Base-by-base conservation (phyloP, 2,329 filamentous ascomycete genomes). In the Parastagonospora nodorum region DNA sequence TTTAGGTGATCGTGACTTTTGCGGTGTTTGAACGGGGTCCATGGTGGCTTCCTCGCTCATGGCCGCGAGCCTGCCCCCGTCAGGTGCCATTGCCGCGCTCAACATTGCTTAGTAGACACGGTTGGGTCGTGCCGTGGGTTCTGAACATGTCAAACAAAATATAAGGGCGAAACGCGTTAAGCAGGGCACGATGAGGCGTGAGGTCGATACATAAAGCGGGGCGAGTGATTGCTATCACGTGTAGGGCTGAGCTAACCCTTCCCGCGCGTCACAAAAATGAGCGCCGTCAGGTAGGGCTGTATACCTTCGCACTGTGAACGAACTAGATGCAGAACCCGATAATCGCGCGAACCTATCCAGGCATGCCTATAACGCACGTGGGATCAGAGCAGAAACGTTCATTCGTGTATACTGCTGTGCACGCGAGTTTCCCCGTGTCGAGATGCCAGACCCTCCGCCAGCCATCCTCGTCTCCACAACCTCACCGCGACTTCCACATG, bases 1-100 rank as follows among this genome's bases (percentile, higher is more conserved):
- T 64, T 78, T 78, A 45, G 60, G 58, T 38, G 72, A 69, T 35
- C 66, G 68, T 28, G 71, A 69, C 54, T 70, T 73, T 48, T 67
- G 65, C 30, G 73, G 71, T 42, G 72, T 73, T 41, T 57, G 57
- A 32, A 61, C 56, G 35, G 55, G 51, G 37, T 55, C 51, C 9
- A 58, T 44, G 37, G 53, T 43, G 48, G 52, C 50, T 49, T 63
- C 47, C 38, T 64, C 50, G 30, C 58, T 55, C 32, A 38, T 49
- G 30, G 54, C 37, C 33, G 48, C 57, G 50, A 48, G 49, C 38
- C 56, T 56, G 45, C 55, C 55, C 51, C 48, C 49, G 14, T 60
- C 55, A 39, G 63, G 55, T 46, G 53, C 63, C 56, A 63, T 63
- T 43, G 50, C 50, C 37, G 56, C 51, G 42, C 55, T 61, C 55